Evolutionary conservation across 2,329 filamentous ascomycete species (phyloP).

Genomic region (Apiospora phragmitis): DNA sequence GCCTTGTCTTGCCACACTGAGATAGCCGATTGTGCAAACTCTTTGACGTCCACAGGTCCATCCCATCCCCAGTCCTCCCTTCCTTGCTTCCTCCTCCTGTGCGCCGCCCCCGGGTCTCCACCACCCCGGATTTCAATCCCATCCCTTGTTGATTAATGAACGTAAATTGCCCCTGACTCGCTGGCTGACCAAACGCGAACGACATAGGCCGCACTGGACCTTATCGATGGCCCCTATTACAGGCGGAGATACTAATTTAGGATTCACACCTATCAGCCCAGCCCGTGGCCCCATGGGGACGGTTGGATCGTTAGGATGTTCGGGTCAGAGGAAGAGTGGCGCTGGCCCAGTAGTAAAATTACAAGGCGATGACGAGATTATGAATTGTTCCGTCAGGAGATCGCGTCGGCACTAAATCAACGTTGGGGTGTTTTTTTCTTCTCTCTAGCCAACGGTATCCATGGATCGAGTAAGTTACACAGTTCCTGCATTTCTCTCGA

Average conservation of each 20-base stretch:
- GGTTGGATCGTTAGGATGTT: background rate
- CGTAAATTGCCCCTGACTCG: background rate
- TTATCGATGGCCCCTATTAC: background rate
- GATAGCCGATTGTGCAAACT: background rate
- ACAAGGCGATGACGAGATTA: background rate
- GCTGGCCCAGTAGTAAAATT: background rate
- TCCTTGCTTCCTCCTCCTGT: background rate
- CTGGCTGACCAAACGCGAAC: background rate
- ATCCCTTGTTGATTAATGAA: background rate
- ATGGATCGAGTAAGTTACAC: background rate
- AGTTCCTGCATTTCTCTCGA: background rate
- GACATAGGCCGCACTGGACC: background rate
- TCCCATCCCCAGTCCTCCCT: background rate
- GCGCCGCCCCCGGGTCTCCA: background rate
- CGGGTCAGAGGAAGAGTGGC: background rate
- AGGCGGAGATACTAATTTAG: background rate
- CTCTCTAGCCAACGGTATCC: background rate
- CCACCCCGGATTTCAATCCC: background rate
- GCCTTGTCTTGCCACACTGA: background rate
- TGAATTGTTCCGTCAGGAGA: conserved; percentile 1
- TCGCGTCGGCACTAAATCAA: background rate
- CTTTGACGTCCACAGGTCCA: background rate
- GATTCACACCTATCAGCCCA: background rate
- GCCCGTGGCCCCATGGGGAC: background rate
- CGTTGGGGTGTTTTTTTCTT: background rate